phyloP scores from a whole-genome alignment of 129 eudicot species.

The Calendula officinalis region DNA sequence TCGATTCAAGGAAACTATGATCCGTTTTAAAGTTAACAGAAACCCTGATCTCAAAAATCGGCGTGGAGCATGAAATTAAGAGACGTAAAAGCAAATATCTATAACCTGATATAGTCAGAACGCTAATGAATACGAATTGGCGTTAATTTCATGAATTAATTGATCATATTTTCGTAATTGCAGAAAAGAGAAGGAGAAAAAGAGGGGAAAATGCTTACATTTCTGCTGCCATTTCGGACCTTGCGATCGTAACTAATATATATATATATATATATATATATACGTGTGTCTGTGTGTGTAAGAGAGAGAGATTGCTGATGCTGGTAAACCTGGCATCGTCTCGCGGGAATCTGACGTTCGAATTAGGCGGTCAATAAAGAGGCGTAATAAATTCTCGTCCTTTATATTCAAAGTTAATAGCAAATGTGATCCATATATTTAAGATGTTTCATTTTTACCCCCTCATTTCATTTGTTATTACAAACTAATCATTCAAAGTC shows the following conservation, averaged over 20 bases:
- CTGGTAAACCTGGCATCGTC: conserved; percentile 23
- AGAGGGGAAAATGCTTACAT: conserved; percentile 13
- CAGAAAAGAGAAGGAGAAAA: background rate
- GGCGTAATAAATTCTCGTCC: background rate
- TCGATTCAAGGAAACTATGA: background rate
- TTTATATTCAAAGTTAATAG: no score
- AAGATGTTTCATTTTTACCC: background rate
- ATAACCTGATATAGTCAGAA: background rate
- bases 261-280: background rate
- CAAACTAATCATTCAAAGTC: no score
- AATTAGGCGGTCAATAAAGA: conserved; percentile 28
- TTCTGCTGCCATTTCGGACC: conserved; percentile 33
- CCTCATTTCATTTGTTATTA: background rate
- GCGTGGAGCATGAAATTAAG: conserved; percentile 3
- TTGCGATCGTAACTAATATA: conserved; percentile 35
- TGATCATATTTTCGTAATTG: background rate
- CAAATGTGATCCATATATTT: background rate
- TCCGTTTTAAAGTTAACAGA: conserved; percentile 14
- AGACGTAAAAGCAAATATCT: background rate
- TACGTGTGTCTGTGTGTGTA: background rate
- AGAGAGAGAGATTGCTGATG: conserved; percentile 20
- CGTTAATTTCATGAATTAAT: conserved; percentile 3
- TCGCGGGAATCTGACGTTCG: conserved; percentile 34
- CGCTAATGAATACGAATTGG: background rate
- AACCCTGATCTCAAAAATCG: conserved; percentile 16